Base-by-base conservation (phyloP, 192 early-diverging fungal genomes). In the Coemansia biformis region DNA sequence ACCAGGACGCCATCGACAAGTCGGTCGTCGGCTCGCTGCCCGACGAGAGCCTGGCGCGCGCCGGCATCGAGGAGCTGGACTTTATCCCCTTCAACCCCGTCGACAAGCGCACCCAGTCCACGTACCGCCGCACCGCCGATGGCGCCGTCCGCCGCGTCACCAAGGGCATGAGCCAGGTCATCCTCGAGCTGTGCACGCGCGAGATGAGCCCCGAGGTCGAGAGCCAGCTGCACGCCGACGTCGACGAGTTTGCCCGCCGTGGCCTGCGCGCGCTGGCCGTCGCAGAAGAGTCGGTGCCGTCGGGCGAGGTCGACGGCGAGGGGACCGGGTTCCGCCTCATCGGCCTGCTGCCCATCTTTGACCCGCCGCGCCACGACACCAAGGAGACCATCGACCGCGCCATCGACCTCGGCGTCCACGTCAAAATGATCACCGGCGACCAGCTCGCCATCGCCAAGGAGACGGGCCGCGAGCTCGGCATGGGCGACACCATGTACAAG, bases 391-490 rank as follows among this genome's bases (percentile, higher is more conserved):
- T 96, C 48, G 54, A 63, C 17, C 86, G 86, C 38, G 93, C 90
- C 69, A 76, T 84, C 48, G 66, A 75, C n/a, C 81, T 91, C 62
- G 93, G 91, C 46, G 85, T 96, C 10, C 79, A 84, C 37, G 88
- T 94, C 57, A 96, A 96, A 70, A 93, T 94, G 93, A 87, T 96
- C 54, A 96, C 93, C 26, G 93, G 93, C 57, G 93, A 96, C 68
- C 93, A 93, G 72, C 78, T 83, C 54, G 90, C 92, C 52, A 93
- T 94, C 76, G 93, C 85, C 57, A 94, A 92, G 66, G 90, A 89
- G 52, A 86, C 94, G 6, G 91, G 89, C 15, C 76, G 76, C 31
- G 86, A 91, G 54, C 83, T 96, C 28, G 91, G 91, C 46, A 93
- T 96, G 90, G 71, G 85, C 47, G 81, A 91, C 18, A 85, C 87